Conservation (phyloP, 768 basidiomycete species). For the Tephrocybe sp. region DNA sequence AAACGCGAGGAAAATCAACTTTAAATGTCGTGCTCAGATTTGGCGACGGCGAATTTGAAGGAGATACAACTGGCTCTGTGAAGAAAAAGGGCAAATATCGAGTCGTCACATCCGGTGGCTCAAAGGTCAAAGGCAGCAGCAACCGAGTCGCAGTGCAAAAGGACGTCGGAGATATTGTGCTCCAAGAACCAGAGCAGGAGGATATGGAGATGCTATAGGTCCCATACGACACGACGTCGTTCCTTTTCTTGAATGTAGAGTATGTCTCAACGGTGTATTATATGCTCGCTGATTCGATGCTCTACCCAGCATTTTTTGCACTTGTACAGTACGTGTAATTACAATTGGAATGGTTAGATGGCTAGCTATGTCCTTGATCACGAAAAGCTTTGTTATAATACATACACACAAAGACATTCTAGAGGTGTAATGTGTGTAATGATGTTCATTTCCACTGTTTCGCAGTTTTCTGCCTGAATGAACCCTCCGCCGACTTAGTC, state of each 20-base stretch:
- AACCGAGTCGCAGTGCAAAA: constrained; percentile 10
- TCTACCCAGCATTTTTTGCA: too few species aligned
- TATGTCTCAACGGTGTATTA: too few species aligned
- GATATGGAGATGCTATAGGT: constrained; percentile 29
- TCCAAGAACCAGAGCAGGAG: constrained; percentile 43
- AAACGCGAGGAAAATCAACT: constrained; percentile 69
- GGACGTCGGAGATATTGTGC: constrained; percentile 26
- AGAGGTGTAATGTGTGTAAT: too few species aligned
- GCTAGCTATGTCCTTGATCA: too few species aligned
- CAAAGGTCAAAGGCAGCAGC: neutral
- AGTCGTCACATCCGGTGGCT: constrained; percentile 2
- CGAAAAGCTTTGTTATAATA: too few species aligned
- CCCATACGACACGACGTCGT: too few species aligned
- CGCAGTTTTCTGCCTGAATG: neutral
- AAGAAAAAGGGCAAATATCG: constrained; percentile 17
- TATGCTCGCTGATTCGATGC: too few species aligned
- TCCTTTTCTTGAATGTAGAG: too few species aligned
- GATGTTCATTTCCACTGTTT: neutral
- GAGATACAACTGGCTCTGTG: constrained; percentile 25
- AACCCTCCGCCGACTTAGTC: neutral
- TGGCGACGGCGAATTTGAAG: constrained; percentile 57
- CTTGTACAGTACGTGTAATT: too few species aligned
- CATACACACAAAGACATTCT: too few species aligned
- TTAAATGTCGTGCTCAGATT: constrained; percentile 59
- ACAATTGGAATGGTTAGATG: too few species aligned